These are phyloP conservation scores for Lindgomyces ingoldianus DNA, from an alignment of 495 filamentous ascomycete species.

Conservation along the genomic window DNA sequence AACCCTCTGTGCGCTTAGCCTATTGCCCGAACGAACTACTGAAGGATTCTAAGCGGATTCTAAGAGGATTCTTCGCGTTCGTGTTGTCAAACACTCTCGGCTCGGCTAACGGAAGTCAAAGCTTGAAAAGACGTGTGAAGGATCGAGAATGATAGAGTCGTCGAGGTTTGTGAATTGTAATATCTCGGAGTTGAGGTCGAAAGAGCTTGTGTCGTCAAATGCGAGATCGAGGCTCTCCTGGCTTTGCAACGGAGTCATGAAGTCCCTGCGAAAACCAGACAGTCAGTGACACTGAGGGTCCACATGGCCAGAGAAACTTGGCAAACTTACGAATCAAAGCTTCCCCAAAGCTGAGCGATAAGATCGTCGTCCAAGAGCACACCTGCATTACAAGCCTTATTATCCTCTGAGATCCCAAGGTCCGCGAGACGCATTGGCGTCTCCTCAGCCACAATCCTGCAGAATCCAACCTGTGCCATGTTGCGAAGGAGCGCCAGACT, in stretches of 20 bases:
- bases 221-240: conserved; percentile 28
- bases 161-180: conserved; percentile 31
- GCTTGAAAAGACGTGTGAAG: conserved; percentile 14
- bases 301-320: not conserved
- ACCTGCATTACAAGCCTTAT: not conserved
- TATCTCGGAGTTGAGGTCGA: conserved; percentile 30
- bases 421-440: conserved; percentile 30
- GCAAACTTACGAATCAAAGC: conserved; percentile 30
- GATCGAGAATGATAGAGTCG: conserved; percentile 29
- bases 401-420: conserved; percentile 16
- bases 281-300: not conserved
- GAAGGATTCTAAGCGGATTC: too few species aligned
- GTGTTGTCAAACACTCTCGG: not conserved
- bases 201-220: conserved; percentile 29
- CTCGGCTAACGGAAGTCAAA: conserved; percentile 15
- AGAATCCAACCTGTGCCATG: conserved; percentile 33
- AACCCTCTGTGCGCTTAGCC: too few species aligned
- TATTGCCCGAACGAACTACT: too few species aligned
- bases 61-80: too few species aligned
- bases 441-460: conserved; percentile 31
- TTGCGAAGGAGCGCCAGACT: conserved; percentile 12
- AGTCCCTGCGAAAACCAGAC: conserved; percentile 9
- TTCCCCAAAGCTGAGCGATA: conserved; percentile 33
- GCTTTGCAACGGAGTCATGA: conserved; percentile 30
- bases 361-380: conserved; percentile 32